Evolutionary conservation across 176 grass and related monocot species (phyloP).

Genomic region (Oryza coarctata): DNA sequence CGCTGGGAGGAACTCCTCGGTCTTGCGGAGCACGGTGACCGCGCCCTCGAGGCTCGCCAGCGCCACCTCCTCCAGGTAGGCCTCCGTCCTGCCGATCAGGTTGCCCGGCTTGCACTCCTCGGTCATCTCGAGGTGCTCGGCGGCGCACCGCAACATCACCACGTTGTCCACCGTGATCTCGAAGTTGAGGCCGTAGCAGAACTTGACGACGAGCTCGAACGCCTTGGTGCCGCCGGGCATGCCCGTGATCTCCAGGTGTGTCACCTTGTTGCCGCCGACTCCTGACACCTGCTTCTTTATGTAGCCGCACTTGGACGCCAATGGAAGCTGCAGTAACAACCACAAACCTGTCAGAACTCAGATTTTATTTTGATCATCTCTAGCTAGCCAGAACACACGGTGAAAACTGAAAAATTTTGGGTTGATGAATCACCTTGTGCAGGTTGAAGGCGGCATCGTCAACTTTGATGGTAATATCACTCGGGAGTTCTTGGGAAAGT

Average conservation of each 20-base stretch:
- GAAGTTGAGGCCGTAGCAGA: conserved; percentile 74
- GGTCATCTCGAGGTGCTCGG: conserved; percentile 87
- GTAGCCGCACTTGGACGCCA: conserved; percentile 75
- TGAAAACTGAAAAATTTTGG: not conserved
- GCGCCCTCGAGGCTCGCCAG: conserved; percentile 61
- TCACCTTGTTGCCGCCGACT: not conserved
- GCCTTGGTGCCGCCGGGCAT: conserved; percentile 64
- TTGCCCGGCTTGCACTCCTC: conserved; percentile 55
- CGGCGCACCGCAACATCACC: conserved; percentile 66
- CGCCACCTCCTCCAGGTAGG: conserved; percentile 63
- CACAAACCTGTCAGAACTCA: not conserved
- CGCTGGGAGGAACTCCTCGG: conserved; percentile 69
- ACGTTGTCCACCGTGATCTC: conserved; percentile 81
- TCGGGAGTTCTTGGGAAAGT: conserved; percentile 67
- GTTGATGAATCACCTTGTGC: conserved; percentile 57
- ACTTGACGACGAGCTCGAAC: conserved; percentile 68
- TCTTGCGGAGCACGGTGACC: conserved; percentile 63
- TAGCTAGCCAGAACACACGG: not conserved
- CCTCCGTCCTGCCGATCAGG: conserved; percentile 55
- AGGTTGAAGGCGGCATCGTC: conserved; percentile 60
- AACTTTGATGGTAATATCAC: conserved; percentile 65
- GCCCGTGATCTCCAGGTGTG: conserved; percentile 54
- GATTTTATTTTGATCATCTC: not conserved
- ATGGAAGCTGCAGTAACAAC: conserved; percentile 46
- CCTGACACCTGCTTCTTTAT: conserved; percentile 55